A percentile compares a stretch with the other conserved stretches of the same genome.
Conservation (phyloP, 352 stramenopile species). For the Phytophthora meadii region DNA sequence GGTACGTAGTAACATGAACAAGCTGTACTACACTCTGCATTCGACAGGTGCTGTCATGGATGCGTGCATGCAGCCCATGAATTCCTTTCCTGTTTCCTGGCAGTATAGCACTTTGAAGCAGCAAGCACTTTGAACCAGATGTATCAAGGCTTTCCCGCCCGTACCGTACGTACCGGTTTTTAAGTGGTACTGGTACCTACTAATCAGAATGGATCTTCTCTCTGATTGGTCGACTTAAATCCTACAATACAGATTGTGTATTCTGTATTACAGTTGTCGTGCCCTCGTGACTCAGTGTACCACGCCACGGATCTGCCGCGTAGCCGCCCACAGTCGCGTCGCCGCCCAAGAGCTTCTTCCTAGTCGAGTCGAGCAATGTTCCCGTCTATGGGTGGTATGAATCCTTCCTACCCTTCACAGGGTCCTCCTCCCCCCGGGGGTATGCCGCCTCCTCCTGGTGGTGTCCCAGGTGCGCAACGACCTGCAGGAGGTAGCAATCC, state of each 20-base stretch:
- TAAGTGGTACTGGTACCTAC: no score
- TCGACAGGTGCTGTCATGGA: no score
- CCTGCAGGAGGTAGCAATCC: slow-evolving; percentile 53
- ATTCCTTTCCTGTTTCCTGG: no score
- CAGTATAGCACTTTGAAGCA: no score
- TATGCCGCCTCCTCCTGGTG: slow-evolving; percentile 32
- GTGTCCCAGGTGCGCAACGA: slow-evolving; percentile 15
- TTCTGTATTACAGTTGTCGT: background rate
- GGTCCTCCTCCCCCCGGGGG: slow-evolving; percentile 25
- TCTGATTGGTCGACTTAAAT: no score
- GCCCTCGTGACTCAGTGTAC: slow-evolving; percentile 15
- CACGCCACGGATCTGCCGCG: slow-evolving; percentile 34
- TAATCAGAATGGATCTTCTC: no score
- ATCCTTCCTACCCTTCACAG: slow-evolving; percentile 38
- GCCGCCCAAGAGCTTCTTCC: background rate
- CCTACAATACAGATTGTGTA: background rate
- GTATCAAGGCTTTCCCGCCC: no score
- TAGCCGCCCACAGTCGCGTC: slow-evolving; percentile 10
- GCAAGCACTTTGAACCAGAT: no score
- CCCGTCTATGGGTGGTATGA: slow-evolving; percentile 39
- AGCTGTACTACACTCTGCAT: no score
- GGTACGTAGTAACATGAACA: no score
- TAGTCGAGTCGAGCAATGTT: slow-evolving; percentile 29
- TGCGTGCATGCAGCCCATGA: no score
- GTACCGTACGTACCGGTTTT: no score